Evolutionary conservation across 257 asterid species (phyloP).

Genomic region (Apocynum venetum): DNA sequence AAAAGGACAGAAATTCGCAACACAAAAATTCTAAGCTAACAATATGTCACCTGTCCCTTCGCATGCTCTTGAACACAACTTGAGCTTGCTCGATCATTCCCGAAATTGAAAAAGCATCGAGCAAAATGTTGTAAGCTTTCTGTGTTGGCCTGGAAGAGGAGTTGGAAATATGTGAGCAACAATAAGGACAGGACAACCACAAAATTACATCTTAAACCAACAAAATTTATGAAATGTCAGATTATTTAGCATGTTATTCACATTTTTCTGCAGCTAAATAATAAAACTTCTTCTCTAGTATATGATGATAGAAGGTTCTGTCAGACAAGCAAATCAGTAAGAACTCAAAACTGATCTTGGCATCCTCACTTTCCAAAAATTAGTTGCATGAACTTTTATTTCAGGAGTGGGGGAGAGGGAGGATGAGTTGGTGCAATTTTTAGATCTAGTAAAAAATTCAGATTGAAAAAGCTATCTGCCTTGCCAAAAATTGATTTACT

Average conservation of each 20-base stretch:
- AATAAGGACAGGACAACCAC: background rate
- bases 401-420: background rate
- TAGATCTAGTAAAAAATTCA: background rate
- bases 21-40: background rate
- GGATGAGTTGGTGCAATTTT: background rate
- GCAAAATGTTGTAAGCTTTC: slow-evolving; percentile 90
- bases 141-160: slow-evolving; percentile 72
- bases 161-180: background rate
- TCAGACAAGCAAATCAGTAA: background rate
- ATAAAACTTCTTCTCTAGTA: background rate
- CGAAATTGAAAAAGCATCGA: slow-evolving; percentile 95
- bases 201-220: background rate
- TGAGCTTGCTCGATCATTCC: slow-evolving; percentile 98
- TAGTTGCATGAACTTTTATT: background rate
- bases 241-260: background rate
- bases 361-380: background rate
- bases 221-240: background rate
- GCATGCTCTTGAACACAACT: slow-evolving; percentile 91
- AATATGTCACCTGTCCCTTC: slow-evolving; percentile 70
- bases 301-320: background rate
- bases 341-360: background rate
- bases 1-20: background rate
- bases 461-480: background rate
- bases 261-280: background rate
- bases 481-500: background rate